phyloP scores from a whole-genome alignment of 2,329 filamentous ascomycete species.

The Calonectria pauciramosa region DNA sequence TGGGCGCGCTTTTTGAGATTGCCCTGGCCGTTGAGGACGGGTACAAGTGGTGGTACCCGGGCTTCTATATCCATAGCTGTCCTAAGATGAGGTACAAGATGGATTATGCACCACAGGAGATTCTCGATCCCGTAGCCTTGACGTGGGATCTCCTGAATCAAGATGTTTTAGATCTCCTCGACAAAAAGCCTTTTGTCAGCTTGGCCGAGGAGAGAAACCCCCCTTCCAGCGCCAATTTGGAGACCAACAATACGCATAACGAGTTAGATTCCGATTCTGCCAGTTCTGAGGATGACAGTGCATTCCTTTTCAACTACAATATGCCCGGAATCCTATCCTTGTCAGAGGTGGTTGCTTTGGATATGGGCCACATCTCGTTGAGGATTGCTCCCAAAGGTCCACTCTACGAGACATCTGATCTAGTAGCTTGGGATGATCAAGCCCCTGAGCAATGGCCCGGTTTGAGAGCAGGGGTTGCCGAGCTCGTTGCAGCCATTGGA shows the following conservation, averaged over 20 bases:
- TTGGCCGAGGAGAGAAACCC: constrained; percentile 52
- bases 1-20: constrained; percentile 82
- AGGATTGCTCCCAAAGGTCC: constrained; percentile 56
- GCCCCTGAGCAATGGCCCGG: constrained; percentile 62
- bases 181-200: constrained; percentile 70
- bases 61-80: constrained; percentile 86
- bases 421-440: constrained; percentile 71
- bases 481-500: constrained; percentile 77
- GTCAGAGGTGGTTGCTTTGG: constrained; percentile 65
- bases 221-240: neutral
- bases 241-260: constrained; percentile 16
- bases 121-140: constrained; percentile 78
- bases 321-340: constrained; percentile 77
- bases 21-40: constrained; percentile 76
- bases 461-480: constrained; percentile 74
- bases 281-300: constrained; percentile 27
- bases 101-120: constrained; percentile 80
- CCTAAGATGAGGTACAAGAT: constrained; percentile 90
- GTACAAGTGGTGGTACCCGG: constrained; percentile 84
- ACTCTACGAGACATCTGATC: constrained; percentile 62
- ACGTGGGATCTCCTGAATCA: constrained; percentile 73
- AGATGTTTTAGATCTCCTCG: constrained; percentile 62
- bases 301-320: constrained; percentile 67
- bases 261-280: constrained; percentile 9
- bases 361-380: constrained; percentile 72